phyloP scores from a whole-genome alignment of 2,329 filamentous ascomycete species.

The Penicillium sp. region DNA sequence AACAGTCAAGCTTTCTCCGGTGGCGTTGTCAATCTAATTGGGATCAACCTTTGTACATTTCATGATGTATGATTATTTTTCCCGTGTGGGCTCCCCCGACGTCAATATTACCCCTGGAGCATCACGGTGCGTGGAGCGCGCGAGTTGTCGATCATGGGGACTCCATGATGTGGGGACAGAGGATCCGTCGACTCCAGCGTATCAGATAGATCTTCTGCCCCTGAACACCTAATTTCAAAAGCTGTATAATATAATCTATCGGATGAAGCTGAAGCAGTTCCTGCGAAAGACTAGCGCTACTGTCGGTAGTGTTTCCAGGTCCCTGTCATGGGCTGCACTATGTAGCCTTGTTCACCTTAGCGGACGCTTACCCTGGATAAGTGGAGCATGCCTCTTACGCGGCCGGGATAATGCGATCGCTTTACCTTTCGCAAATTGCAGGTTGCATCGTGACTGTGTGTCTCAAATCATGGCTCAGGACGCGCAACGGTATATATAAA shows the following conservation, averaged over 20 bases:
- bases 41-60: slow-evolving; percentile 12
- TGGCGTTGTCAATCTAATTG: slow-evolving; percentile 14
- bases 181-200: neutral
- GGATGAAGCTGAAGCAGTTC: neutral
- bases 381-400: slow-evolving; percentile 25
- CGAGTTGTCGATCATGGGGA: neutral
- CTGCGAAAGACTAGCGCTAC: neutral
- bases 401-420: slow-evolving; percentile 6
- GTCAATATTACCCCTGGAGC: slow-evolving; percentile 8
- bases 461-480: neutral
- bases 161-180: slow-evolving; percentile 14
- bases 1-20: slow-evolving; percentile 4
- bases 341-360: neutral
- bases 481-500: neutral
- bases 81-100: neutral
- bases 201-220: neutral
- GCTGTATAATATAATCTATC: neutral
- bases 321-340: slow-evolving; percentile 10
- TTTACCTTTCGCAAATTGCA: neutral
- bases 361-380: slow-evolving; percentile 3
- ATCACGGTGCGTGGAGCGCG: slow-evolving; percentile 4
- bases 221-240: neutral
- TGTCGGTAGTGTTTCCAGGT: neutral
- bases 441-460: neutral
- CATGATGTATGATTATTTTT: neutral